These are phyloP conservation scores for Suhomyces xylopsoci DNA, from an alignment of 805 yeast species.

Conservation along the genomic window DNA sequence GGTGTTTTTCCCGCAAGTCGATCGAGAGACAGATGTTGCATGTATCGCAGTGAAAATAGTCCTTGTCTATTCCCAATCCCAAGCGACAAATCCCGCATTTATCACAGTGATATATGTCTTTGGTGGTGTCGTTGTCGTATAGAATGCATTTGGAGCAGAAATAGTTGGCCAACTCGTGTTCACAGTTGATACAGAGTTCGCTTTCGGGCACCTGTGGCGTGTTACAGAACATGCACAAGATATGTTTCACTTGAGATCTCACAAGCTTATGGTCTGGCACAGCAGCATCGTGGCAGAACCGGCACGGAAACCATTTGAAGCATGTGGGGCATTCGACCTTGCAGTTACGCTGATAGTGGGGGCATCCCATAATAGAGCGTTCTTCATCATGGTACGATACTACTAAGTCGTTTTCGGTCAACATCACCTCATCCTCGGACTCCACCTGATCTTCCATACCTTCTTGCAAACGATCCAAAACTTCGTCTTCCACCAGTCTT, in stretches of 20 bases:
- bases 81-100: constrained; percentile 91
- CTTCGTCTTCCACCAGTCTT: background rate
- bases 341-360: constrained; percentile 79
- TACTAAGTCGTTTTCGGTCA: constrained; percentile 45
- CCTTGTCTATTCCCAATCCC: constrained; percentile 84
- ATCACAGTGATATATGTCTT: constrained; percentile 87
- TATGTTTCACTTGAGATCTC: constrained; percentile 58
- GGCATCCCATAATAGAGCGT: constrained; percentile 63
- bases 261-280: constrained; percentile 44
- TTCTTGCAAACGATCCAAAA: background rate
- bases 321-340: constrained; percentile 80
- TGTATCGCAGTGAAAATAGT: constrained; percentile 85
- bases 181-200: constrained; percentile 67
- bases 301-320: constrained; percentile 71
- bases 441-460: background rate
- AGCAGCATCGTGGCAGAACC: constrained; percentile 79
- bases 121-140: constrained; percentile 75
- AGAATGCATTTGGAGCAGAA: constrained; percentile 76
- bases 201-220: constrained; percentile 71
- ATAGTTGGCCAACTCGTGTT: constrained; percentile 64
- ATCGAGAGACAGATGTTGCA: constrained; percentile 88
- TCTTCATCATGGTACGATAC: constrained; percentile 48
- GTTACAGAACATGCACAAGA: constrained; percentile 78
- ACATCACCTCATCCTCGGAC: constrained; percentile 41
- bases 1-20: constrained; percentile 71